Conservation (phyloP, 257 asterid genomes). For the Scutellaria minor region DNA sequence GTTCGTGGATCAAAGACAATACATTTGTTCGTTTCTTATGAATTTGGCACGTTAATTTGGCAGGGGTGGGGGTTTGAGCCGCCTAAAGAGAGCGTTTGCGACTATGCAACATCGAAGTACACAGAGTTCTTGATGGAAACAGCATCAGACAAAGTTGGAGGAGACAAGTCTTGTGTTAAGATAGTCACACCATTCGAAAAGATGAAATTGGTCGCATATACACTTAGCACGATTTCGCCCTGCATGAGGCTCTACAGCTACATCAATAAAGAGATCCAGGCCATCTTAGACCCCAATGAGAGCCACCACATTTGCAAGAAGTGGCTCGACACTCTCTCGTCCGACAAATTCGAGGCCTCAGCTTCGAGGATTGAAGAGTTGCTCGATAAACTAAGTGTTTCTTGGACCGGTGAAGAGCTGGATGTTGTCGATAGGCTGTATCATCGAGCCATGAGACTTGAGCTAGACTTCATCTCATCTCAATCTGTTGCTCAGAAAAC, state of each 20-base stretch:
- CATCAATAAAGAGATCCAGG: constrained; percentile 52
- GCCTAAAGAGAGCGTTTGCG: constrained; percentile 49
- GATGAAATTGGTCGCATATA: constrained; percentile 69
- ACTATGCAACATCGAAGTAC: constrained; percentile 52
- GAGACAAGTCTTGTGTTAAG: constrained; percentile 54
- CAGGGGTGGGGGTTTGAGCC: constrained; percentile 80
- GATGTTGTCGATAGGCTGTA: constrained; percentile 67
- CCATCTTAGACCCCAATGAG: constrained; percentile 51
- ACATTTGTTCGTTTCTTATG: background rate
- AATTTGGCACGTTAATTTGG: background rate
- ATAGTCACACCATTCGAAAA: constrained; percentile 73
- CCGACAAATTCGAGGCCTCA: constrained; percentile 61
- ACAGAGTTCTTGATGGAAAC: constrained; percentile 71
- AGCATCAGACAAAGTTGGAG: constrained; percentile 65
- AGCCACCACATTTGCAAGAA: constrained; percentile 54
- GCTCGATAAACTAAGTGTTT: constrained; percentile 63
- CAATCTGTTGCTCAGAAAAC: constrained; percentile 52
- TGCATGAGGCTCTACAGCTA: constrained; percentile 75
- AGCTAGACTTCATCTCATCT: constrained; percentile 61
- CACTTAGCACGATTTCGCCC: constrained; percentile 66
- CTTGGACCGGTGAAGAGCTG: constrained; percentile 72
- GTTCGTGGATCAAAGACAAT: background rate
- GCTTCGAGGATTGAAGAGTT: constrained; percentile 69
- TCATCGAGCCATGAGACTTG: constrained; percentile 65
- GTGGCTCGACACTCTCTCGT: constrained; percentile 61